These are phyloP conservation scores for Alternaria metachromatica DNA, from an alignment of 2,329 filamentous ascomycete species.

Conservation along the genomic window DNA sequence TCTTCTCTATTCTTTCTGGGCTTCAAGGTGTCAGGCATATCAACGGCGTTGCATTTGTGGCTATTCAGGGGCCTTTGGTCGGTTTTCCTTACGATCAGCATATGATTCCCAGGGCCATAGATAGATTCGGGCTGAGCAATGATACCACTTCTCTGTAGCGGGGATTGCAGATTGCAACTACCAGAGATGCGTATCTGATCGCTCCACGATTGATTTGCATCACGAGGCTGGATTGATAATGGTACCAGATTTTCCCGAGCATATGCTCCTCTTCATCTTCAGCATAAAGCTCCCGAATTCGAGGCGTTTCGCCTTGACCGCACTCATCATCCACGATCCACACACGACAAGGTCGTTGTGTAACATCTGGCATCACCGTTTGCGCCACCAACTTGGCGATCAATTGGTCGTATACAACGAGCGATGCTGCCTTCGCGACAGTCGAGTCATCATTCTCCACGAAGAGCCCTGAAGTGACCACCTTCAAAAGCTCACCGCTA, in stretches of 20 bases:
- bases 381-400: not conserved
- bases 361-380: not conserved
- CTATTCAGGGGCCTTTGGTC: not conserved
- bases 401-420: not conserved
- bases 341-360: not conserved
- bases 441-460: not conserved
- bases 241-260: not conserved
- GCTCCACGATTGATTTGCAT: not conserved
- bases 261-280: not conserved
- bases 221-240: not conserved
- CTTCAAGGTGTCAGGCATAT: constrained; percentile 5
- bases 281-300: not conserved
- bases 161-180: not conserved
- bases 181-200: not conserved
- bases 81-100: not conserved
- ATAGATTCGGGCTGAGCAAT: constrained; percentile 10
- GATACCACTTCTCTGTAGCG: constrained; percentile 3
- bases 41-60: constrained; percentile 7
- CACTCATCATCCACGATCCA: not conserved
- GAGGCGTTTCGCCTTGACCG: not conserved
- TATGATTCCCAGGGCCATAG: constrained; percentile 2
- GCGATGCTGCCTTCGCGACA: not conserved
- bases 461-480: not conserved
- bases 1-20: not conserved
- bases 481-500: not conserved